Evolutionary conservation across 768 basidiomycete species (phyloP).

Genomic region (Ephemerocybe angulata): DNA sequence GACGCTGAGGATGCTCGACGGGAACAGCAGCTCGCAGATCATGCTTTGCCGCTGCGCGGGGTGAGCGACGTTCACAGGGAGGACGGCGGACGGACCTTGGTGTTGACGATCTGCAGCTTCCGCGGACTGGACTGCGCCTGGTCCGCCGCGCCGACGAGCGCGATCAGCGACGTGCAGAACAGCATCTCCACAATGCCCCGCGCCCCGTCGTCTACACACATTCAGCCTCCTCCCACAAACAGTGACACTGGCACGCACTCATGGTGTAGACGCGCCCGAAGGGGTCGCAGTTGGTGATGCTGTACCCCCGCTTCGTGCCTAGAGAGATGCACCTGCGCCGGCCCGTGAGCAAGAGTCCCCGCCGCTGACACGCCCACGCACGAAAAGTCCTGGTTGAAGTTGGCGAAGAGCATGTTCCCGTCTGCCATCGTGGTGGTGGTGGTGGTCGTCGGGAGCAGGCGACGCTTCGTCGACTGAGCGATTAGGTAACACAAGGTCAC

Average conservation of each 20-base stretch:
- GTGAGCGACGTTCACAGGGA: neutral
- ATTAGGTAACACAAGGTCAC: no score
- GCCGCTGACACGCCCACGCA: no score
- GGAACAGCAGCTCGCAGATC: constrained; percentile 98
- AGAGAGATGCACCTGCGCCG: constrained; percentile 91
- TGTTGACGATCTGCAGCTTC: constrained; percentile 96
- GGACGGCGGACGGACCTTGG: constrained; percentile 61
- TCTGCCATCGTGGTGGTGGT: no score
- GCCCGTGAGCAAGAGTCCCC: no score
- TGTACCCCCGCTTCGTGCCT: no score
- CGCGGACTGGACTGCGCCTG: constrained; percentile 87
- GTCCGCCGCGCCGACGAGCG: constrained; percentile 93
- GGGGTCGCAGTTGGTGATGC: constrained; percentile 97
- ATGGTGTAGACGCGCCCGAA: constrained; percentile 91
- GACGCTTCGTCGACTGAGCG: no score
- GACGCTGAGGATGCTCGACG: constrained; percentile 91
- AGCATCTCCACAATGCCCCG: constrained; percentile 98
- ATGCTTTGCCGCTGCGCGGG: constrained; percentile 82
- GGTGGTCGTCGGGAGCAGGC: no score
- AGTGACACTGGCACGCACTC: constrained; percentile 1
- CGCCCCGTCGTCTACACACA: constrained; percentile 76
- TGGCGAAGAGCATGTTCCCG: constrained; percentile 71
- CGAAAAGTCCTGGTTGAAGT: constrained; percentile 99
- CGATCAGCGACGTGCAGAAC: constrained; percentile 97
- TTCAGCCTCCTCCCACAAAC: neutral